Base-by-base conservation (phyloP, 2,329 filamentous ascomycete genomes). In the Neopestalotiopsis sp. region DNA sequence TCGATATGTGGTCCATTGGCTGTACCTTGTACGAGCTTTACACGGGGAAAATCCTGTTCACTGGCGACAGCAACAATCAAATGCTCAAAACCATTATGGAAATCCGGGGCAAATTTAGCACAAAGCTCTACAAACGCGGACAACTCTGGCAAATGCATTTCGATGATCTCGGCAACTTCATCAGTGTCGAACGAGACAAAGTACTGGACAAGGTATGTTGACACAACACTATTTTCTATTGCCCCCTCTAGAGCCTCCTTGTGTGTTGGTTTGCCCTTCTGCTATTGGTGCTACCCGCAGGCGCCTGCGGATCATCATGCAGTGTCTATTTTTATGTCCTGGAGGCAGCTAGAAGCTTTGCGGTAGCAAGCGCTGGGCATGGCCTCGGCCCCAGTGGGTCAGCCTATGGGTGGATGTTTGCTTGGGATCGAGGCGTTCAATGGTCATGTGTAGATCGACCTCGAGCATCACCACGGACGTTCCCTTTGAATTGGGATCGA, bases 41-140 rank as follows among this genome's bases (percentile, higher is more conserved):
- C 83, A 98, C 96, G 0, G 96, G 96, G 76, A 97, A 98, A 80
- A 98, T 99, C 69, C 86, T 99, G 40, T 99, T 99, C 79, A 94
- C 94, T 1, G 96, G 96, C 69, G 90, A 93, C 72, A 96, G 94
- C 82, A 99, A 99, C 84, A 99, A 99, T 78, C 94, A 97, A 83
- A 99, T 99, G 96, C 89, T 99, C 70, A 93, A 94, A 72, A 91
- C 92, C 24, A 97, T 99, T 75, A 97, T 98, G 91, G 95, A 99
- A 79, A 94, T 95, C 75, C 91, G 97, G 62, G 96, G 96, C 76
- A 97, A 95, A 81, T 91, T 98, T 71, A 95, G 94, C 38, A 90
- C 92, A 61, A 98, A 98, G 81, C 86, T 98, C 71, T 91, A 97
- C 76, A 94, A 94, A 75, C 92, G 92, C 66, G 94, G 95, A 2